Conservation (phyloP, 345 rosid genomes). For the Melastoma malabathricum region DNA sequence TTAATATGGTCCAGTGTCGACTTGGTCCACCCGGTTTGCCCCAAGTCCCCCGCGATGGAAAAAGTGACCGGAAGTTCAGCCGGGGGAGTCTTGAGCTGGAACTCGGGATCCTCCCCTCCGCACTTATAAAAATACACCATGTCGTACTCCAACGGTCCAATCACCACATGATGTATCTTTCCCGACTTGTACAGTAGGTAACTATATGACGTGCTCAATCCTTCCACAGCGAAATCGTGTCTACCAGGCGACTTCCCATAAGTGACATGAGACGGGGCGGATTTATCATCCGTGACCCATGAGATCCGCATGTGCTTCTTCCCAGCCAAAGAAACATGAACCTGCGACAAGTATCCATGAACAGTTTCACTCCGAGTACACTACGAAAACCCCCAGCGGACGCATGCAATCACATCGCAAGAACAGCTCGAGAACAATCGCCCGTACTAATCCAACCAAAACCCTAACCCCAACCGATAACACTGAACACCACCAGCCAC, state of each 20-base stretch:
- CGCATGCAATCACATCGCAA: too few species aligned
- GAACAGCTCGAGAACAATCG: too few species aligned
- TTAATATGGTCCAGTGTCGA: constrained; percentile 46
- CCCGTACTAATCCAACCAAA: too few species aligned
- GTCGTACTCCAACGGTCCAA: constrained; percentile 57
- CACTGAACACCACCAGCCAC: too few species aligned
- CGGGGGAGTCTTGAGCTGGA: constrained; percentile 74
- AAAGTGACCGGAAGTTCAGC: constrained; percentile 52
- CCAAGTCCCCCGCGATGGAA: constrained; percentile 79
- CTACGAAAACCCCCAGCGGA: too few species aligned
- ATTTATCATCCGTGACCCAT: constrained; percentile 52
- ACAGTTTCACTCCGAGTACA: too few species aligned
- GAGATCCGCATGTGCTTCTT: constrained; percentile 49
- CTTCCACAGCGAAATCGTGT: constrained; percentile 30
- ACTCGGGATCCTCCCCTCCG: constrained; percentile 56
- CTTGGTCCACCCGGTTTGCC: constrained; percentile 82
- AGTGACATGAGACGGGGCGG: constrained; percentile 38
- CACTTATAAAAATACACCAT: constrained; percentile 61
- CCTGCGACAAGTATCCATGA: constrained; percentile 22
- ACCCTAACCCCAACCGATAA: too few species aligned
- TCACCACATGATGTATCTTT: constrained; percentile 69
- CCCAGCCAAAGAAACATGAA: constrained; percentile 71
- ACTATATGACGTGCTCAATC: constrained; percentile 44
- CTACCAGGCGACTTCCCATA: constrained; percentile 43
- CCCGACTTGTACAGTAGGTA: constrained; percentile 63